These are phyloP conservation scores for Colletotrichum trifolii DNA, from an alignment of 2,329 filamentous ascomycete species.

Conservation along the genomic window DNA sequence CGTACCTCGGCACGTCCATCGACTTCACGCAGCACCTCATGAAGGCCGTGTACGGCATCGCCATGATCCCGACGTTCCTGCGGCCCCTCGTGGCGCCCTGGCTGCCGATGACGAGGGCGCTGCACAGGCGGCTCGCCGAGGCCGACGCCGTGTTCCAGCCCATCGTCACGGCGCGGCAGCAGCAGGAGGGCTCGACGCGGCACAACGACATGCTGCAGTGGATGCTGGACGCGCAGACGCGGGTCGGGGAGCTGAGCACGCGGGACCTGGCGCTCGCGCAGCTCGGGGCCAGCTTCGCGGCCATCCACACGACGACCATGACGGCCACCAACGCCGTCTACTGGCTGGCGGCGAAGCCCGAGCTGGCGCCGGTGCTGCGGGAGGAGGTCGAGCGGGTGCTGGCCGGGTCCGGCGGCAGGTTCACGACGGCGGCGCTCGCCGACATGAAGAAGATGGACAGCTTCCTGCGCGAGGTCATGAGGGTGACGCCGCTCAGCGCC, in stretches of 20 bases:
- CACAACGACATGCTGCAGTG: slow-evolving; percentile 61
- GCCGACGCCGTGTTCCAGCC: slow-evolving; percentile 49
- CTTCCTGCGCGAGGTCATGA: slow-evolving; percentile 48
- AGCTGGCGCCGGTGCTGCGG: slow-evolving; percentile 61
- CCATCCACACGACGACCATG: slow-evolving; percentile 63
- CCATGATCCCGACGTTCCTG: slow-evolving; percentile 48
- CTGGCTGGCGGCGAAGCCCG: slow-evolving; percentile 60
- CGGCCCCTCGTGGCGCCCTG: slow-evolving; percentile 46
- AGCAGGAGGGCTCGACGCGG: slow-evolving; percentile 36
- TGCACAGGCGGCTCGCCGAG: slow-evolving; percentile 46
- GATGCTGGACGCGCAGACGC: slow-evolving; percentile 52
- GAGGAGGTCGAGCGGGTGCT: slow-evolving; percentile 59
- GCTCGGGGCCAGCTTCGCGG: slow-evolving; percentile 57
- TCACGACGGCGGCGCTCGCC: slow-evolving; percentile 46
- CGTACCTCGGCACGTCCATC: slow-evolving; percentile 57
- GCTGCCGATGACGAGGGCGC: slow-evolving; percentile 47
- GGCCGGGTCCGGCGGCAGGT: slow-evolving; percentile 45
- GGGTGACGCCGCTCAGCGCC: slow-evolving; percentile 24
- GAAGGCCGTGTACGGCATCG: slow-evolving; percentile 50
- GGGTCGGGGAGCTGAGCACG: slow-evolving; percentile 45
- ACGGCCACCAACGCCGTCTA: slow-evolving; percentile 60
- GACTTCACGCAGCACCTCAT: slow-evolving; percentile 58
- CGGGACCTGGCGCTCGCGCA: slow-evolving; percentile 54
- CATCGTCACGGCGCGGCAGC: slow-evolving; percentile 44
- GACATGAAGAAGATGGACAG: slow-evolving; percentile 54